phyloP scores from a whole-genome alignment of 2,329 filamentous ascomycete genomes.

The Thielaviopsis populi region DNA sequence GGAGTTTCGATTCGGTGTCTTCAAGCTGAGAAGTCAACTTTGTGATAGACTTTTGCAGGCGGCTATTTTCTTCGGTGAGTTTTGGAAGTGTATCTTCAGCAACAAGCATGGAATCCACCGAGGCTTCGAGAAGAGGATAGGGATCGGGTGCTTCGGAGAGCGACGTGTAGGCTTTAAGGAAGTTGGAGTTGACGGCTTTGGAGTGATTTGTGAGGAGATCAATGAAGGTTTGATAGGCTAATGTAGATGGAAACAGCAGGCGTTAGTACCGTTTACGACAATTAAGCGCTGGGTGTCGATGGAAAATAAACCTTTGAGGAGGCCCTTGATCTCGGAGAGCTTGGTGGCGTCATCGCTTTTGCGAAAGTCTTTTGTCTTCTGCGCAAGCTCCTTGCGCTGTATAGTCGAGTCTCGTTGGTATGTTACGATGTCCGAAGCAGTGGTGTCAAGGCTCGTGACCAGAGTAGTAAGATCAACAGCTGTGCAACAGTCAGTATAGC shows the following conservation, averaged over 20 bases:
- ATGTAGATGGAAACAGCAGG: not conserved
- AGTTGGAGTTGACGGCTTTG: constrained; percentile 84
- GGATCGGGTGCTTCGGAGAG: constrained; percentile 93
- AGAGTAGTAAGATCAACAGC: constrained; percentile 77
- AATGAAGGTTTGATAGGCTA: constrained; percentile 94
- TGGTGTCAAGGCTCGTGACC: constrained; percentile 73
- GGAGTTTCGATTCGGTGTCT: constrained; percentile 63
- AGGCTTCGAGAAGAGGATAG: constrained; percentile 89
- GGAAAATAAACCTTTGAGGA: constrained; percentile 56
- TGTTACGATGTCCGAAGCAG: constrained; percentile 85
- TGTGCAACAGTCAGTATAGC: constrained; percentile 25
- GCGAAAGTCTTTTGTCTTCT: constrained; percentile 95
- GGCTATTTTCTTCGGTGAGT: constrained; percentile 73
- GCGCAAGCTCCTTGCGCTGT: constrained; percentile 91
- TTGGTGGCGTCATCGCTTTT: constrained; percentile 85
- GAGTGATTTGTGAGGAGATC: constrained; percentile 92
- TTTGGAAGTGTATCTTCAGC: constrained; percentile 87
- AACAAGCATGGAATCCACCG: constrained; percentile 70
- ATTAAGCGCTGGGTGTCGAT: not conserved
- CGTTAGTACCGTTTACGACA: not conserved
- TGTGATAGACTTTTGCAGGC: constrained; percentile 64
- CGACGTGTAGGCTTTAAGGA: constrained; percentile 82
- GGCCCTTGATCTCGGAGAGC: constrained; percentile 70
- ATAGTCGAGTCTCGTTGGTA: constrained; percentile 93
- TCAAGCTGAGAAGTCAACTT: constrained; percentile 69